Base-by-base conservation (phyloP, 192 early-diverging fungal species). In the Chytriomyces sp. region DNA sequence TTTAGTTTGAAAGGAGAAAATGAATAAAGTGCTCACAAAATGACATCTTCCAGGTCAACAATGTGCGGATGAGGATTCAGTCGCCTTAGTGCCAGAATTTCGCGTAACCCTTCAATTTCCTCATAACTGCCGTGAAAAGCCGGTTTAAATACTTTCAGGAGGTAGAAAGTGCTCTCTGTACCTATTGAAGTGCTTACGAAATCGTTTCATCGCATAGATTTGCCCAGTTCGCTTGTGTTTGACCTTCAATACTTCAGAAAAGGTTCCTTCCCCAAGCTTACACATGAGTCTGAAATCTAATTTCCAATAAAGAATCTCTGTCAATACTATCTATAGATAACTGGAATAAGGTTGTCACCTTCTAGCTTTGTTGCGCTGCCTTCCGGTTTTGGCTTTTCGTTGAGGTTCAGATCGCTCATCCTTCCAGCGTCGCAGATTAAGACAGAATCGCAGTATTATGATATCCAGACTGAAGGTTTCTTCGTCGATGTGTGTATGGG, bases 241-340 rank as follows among this genome's bases (percentile, higher is more conserved):
- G 52, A 88, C 86, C 74, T 84, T 85, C 34, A 89, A 70, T 34
- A 89, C 87, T 54, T 87, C 86, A 25, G 87, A 89, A 67, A 89
- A 89, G 25, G 87, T 89, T 36, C 87, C 87, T 73, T 89, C 87
- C 39, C 87, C 87, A 22, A 89, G 80, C 61, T 88, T 87, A 39
- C 82, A 62, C 77, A 84, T 80, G 55, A 89, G 37, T 28, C 84
- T 72, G 62, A 82, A 89, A 64, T 89, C 87, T 82, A 34, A 19
- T 39, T 44, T 41, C 25, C 25, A 41, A 44, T 28, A 10, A 22
- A n/a, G 40, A 7, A 44, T 5, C n/a, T 6, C 40, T 38, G 7
- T 22, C 40, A 28, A 41, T 14, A 57, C 10, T 19, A 26, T 28
- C 10, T 57, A 12, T 10, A 57, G 28, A 57, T 2, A 8, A 30